Base-by-base conservation (phyloP, 106 monocot genomes). In the Acorus gramineus region DNA sequence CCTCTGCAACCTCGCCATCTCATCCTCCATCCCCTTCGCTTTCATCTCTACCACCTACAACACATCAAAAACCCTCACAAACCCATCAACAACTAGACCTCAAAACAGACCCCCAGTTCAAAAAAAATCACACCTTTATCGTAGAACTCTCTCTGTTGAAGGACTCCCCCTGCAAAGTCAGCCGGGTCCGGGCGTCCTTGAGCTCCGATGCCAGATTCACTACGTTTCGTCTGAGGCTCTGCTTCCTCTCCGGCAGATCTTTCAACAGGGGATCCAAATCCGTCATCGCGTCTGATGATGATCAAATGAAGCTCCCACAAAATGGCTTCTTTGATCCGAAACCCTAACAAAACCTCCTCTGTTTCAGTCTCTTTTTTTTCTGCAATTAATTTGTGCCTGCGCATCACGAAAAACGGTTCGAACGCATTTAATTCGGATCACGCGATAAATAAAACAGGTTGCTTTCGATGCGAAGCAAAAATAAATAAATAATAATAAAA, bases 201-300 rank as follows among this genome's bases (percentile, higher is more conserved):
- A 96, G 85, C 67, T 96, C 85, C 1, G 84, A 68, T 0, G 96
- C 90, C 67, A 96, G 60, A 0, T 82, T 82, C 42, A 85, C 72
- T 2, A 96, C 82, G 52, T 76, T 83, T 64, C 54, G 82, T 58
- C 74, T 59, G 69, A 96, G 87, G 64, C 78, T 87, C 50, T 79
- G 76, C 68, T 87, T 96, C 68, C 87, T 96, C 80, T 96, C 90
- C 42, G 78, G 69, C 0, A 96, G 78, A 79, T 91, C 96, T 67
- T 73, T 87, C 65, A 96, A 50, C 61, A 96, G 58, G 0, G 96
- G 96, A 79, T 96, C 96, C 68, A 84, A 59, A 53, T 90, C 86
- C 44, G 28, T 28, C 28, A 28, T 28, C 28, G 28, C 28, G 28
- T 28, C 28, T 28, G 28, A 28, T 28, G 28, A 28, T 28, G 28